Evolutionary conservation across 257 asterid genomes (phyloP).

Genomic region (Solanum microdontum): DNA sequence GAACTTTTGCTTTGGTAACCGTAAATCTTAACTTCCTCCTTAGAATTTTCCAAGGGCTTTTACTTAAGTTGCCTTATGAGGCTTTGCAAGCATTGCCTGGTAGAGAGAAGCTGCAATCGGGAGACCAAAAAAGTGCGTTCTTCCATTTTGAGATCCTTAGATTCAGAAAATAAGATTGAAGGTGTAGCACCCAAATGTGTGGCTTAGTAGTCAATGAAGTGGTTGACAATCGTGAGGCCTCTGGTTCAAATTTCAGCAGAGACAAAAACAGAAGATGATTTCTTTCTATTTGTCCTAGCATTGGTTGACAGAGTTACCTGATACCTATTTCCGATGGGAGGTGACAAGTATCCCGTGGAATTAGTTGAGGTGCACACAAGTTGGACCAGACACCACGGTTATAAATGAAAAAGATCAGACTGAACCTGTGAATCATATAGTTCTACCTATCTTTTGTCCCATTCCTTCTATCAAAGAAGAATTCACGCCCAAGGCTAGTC

Average conservation of each 20-base stretch:
- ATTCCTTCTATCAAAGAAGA: background rate
- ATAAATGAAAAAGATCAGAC: background rate
- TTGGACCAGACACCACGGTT: background rate
- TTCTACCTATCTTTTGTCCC: background rate
- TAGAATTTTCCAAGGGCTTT: background rate
- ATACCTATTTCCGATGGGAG: background rate
- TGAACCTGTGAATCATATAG: background rate
- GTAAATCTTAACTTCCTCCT: background rate
- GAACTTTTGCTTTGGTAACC: background rate
- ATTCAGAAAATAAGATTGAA: background rate
- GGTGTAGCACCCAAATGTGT: background rate
- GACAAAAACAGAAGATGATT: background rate
- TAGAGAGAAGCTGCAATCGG: background rate
- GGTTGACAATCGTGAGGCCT: background rate
- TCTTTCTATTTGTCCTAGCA: background rate
- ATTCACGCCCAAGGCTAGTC: background rate
- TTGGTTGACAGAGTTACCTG: background rate
- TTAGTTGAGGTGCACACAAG: background rate
- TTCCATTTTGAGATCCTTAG: background rate
- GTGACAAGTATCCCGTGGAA: background rate
- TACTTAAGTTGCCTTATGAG: background rate
- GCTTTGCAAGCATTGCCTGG: background rate
- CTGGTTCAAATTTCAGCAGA: background rate
- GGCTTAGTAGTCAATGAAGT: background rate
- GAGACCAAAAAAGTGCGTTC: background rate